Evolutionary conservation across 1,139 yeast genomes (phyloP).

Genomic region (Blastobotrys petasosporus): DNA sequence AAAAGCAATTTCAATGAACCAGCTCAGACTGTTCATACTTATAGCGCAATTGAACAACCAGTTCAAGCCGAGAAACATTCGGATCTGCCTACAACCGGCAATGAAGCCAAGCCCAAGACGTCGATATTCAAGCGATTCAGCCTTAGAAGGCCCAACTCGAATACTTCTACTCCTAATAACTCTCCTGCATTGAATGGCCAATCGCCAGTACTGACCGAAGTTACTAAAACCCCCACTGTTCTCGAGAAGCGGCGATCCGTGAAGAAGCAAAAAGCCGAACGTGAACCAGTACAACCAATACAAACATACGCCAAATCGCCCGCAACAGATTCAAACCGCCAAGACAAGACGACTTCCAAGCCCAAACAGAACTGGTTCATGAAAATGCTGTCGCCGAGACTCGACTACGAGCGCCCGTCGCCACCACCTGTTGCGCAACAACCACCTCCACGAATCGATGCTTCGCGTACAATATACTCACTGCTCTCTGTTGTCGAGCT

Average conservation of each 20-base stretch:
- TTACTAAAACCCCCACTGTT: background rate
- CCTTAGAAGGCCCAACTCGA: background rate
- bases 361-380: conserved; percentile 37
- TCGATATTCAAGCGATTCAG: conserved; percentile 8
- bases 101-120: background rate
- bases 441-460: conserved; percentile 7
- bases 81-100: too few relatives aligned
- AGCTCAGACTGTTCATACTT: too few relatives aligned
- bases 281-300: too few relatives aligned
- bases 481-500: conserved; percentile 25
- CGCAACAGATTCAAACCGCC: background rate
- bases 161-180: background rate
- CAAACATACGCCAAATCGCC: too few relatives aligned
- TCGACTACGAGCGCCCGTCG: background rate
- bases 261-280: too few relatives aligned
- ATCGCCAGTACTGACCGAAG: conserved; percentile 3
- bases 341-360: conserved; percentile 14
- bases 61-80: too few relatives aligned
- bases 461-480: conserved; percentile 27
- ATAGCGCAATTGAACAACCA: too few relatives aligned
- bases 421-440: background rate
- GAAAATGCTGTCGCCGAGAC: conserved; percentile 28
- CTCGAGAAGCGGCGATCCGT: too few relatives aligned
- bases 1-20: conserved; percentile 2
- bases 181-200: background rate